A percentile compares a stretch with the other conserved stretches of the same genome.
phyloP scores from a whole-genome alignment of 768 basidiomycete genomes.

The Amanita brunnescens region DNA sequence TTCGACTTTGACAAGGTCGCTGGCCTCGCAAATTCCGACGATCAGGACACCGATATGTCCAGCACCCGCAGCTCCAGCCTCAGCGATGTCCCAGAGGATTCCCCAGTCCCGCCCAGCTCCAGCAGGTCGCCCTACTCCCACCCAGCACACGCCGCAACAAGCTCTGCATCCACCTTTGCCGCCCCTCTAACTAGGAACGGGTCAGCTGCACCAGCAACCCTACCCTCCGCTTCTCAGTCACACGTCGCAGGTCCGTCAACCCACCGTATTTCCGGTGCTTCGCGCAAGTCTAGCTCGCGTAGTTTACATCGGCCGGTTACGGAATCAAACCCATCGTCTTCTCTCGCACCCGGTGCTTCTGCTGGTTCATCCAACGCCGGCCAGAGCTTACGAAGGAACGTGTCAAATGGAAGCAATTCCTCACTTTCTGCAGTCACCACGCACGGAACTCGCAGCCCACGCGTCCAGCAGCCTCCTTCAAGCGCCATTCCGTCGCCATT shows the following conservation, averaged over 20 bases:
- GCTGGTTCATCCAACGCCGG: neutral
- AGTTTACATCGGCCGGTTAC: conserved; percentile 7
- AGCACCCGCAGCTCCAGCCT: conserved; percentile 17
- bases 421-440: conserved; percentile 7
- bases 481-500: neutral
- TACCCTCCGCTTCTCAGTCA: neutral
- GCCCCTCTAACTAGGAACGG: conserved; percentile 1
- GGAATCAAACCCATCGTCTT: neutral
- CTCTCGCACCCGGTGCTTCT: conserved; percentile 5
- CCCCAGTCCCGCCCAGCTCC: conserved; percentile 12
- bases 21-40: conserved; percentile 7
- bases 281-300: conserved; percentile 8
- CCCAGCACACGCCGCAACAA: conserved; percentile 7
- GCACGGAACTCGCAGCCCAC: neutral
- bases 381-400: conserved; percentile 6
- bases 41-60: conserved; percentile 15
- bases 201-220: neutral
- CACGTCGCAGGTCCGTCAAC: conserved; percentile 2
- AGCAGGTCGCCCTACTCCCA: conserved; percentile 7
- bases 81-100: conserved; percentile 28
- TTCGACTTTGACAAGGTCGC: conserved; percentile 9
- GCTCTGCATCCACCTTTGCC: conserved; percentile 9
- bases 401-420: conserved; percentile 8
- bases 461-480: neutral
- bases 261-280: neutral